Base-by-base conservation (phyloP, 768 basidiomycete genomes). In the Leucosporidium creatinivorum region DNA sequence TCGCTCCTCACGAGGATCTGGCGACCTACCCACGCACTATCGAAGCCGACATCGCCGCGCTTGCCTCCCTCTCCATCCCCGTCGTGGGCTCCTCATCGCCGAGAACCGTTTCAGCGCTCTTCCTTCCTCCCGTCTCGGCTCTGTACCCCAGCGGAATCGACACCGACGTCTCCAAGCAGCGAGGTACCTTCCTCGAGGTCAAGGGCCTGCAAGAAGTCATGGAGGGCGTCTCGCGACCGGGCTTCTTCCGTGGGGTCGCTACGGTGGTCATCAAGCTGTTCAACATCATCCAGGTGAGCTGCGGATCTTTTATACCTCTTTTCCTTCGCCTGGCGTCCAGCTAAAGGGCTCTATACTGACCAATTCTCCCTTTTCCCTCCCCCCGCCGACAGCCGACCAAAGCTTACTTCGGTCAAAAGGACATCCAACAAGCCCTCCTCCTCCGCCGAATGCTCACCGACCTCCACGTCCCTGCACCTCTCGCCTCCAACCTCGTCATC, bases 371-470 rank as follows among this genome's bases (percentile, higher is more conserved):
- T 48, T 44, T 58, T 18, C 25, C 31, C 65, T 67, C 58, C 30
- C 73, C 67, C 54, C 25, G 31, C 55, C 25, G 26, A 39, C 77
- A 94, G 92, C 94, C 94, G 8, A 89, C 89, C 55, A 85, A 87
- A 70, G 86, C 89, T 26, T 97, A 98, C 78, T 96, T 99, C 69
- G 94, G 96, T 1, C 93, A 98, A 79, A 98, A 98, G 77, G 94
- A 98, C 77, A 96, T 99, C 62, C 96, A 99, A 76, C 96, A 99
- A 77, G 91, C 89, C 0, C 80, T 97, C 21, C 79, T 99, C 55
- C 81, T 98, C 39, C 87, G 88, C 44, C 85, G 86, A 6, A 81
- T 98, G 78, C 83, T 83, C 62, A 80, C 82, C 33, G 96, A 99
- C 77, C 81, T 96, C 8, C 84, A 94, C 15, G 78, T 92, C n/a